Evolutionary conservation across 768 basidiomycete genomes (phyloP).

Genomic region (Termitomyces sp.): DNA sequence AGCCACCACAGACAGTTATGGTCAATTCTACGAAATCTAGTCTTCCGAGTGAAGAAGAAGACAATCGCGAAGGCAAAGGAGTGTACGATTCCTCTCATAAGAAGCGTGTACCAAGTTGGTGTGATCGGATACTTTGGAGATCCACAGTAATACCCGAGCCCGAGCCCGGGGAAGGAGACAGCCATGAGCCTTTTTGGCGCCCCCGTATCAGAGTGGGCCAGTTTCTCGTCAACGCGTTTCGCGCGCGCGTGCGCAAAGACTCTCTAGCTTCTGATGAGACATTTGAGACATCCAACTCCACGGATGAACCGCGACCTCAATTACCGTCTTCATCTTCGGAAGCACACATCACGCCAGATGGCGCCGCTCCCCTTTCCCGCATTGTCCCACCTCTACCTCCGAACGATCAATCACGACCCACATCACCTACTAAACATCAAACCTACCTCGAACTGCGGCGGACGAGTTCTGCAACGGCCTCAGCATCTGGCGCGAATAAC

Average conservation of each 20-base stretch:
- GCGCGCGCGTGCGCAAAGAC: conserved; percentile 32
- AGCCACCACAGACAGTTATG: conserved; percentile 24
- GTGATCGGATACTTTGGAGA: conserved; percentile 83
- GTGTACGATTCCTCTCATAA: conserved; percentile 82
- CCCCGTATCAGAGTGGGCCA: conserved; percentile 47
- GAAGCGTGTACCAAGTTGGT: conserved; percentile 84
- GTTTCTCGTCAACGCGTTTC: conserved; percentile 50
- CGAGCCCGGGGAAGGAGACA: conserved; percentile 32
- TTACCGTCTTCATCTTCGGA: conserved; percentile 21
- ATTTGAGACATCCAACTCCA: conserved; percentile 13
- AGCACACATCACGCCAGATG: conserved; percentile 10
- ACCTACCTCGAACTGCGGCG: conserved; percentile 5
- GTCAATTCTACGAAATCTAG: conserved; percentile 32
- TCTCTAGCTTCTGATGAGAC: conserved; percentile 28
- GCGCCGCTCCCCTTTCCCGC: conserved; percentile 17
- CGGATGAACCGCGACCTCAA: conserved; percentile 13
- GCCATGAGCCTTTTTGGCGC: conserved; percentile 18
- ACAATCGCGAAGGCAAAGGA: conserved; percentile 44
- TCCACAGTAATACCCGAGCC: conserved; percentile 51
- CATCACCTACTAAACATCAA: conserved; percentile 13
- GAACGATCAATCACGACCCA: conserved; percentile 10
- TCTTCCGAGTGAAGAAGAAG: conserved; percentile 30
- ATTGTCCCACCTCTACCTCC: conserved; percentile 14
- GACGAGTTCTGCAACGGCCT: background rate
- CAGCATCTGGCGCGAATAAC: background rate